Evolutionary conservation across 352 stramenopile genomes (phyloP), one percentile per base, ranked within the genome.

Genomic region (Phytophthora nicotianae): DNA sequence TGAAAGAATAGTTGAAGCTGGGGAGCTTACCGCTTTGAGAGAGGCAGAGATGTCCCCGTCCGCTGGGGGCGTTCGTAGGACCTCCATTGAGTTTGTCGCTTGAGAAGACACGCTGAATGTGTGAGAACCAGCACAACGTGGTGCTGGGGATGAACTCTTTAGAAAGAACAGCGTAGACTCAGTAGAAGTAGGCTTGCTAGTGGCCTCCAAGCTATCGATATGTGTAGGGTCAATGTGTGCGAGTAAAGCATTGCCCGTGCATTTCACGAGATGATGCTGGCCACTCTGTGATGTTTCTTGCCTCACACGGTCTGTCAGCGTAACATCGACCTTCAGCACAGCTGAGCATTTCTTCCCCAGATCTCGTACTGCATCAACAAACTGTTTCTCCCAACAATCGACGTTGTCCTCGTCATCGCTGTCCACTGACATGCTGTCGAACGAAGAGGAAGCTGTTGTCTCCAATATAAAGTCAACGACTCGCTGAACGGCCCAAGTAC

Each of bases 281-380:
- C 43, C 38, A 48, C 37, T 50, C 26, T 56, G 57, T 7, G 57
- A 46, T 19, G 48, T 37, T 26, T 75, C 46, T 38, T 52, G n/a
- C 17, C 33, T 56, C 24, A 81, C 17, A 14, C 40, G 64, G n/a
- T 73, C 75, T 49, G 58, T 54, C 24, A 81, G 38, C 13, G 23
- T 20, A n/a, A 66, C 40, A 42, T 85, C 64, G n/a, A 55, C 57
- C 19, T 68, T 62, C 9, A 85, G 32, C 16, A 69, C 51, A 16
- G 58, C 58, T 1, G 51, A 56, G 17, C 73, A 79, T 47, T 83
- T 85, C n/a, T 60, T 56, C 5, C 67, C 68, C 3, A 85, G 52
- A n/a, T 40, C 33, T 49, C 26, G 43, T 19, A 68, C 42, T 20
- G 41, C 51, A 8, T 29, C 37, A 53, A 77, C 32, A 50, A 74